Conservation (phyloP, 768 basidiomycete genomes). For the Termitomyces sp. region DNA sequence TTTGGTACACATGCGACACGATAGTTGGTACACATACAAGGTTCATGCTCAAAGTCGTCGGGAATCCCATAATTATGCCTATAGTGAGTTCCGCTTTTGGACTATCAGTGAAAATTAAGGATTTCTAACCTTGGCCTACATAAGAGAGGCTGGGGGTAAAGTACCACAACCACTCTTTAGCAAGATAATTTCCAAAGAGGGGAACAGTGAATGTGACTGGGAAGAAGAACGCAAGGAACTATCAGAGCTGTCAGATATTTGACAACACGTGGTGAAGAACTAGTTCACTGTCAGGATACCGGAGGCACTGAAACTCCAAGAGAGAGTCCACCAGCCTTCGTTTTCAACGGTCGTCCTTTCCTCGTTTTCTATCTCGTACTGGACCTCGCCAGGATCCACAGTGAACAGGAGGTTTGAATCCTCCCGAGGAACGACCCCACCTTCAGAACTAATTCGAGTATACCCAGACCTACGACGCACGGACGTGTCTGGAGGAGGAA, state of each 20-base stretch:
- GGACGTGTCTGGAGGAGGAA: slow-evolving; percentile 60
- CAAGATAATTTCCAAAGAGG: slow-evolving; percentile 77
- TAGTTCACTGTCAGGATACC: slow-evolving; percentile 66
- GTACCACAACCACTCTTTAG: slow-evolving; percentile 87
- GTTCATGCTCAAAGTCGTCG: slow-evolving; percentile 92
- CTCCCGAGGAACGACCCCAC: slow-evolving; percentile 20
- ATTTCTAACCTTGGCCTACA: slow-evolving; percentile 75
- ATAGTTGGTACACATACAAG: slow-evolving; percentile 40
- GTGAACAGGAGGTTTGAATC: slow-evolving; percentile 8
- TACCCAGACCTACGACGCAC: slow-evolving; percentile 58
- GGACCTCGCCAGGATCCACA: slow-evolving; percentile 22
- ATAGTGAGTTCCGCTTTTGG: neutral
- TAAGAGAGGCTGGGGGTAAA: slow-evolving; percentile 91
- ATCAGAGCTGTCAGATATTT: slow-evolving; percentile 4
- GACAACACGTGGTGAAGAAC: neutral
- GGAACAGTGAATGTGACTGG: slow-evolving; percentile 87
- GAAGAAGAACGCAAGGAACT: slow-evolving; percentile 88
- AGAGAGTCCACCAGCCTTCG: slow-evolving; percentile 73
- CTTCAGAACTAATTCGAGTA: slow-evolving; percentile 32
- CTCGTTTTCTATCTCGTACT: slow-evolving; percentile 24
- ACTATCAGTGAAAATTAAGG: neutral
- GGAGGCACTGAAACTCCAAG: slow-evolving; percentile 75
- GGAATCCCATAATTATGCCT: slow-evolving; percentile 98
- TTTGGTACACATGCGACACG: neutral
- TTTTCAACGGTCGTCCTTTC: slow-evolving; percentile 51